Percentiles rank a stretch among this genome's conserved stretches.
phyloP scores from a whole-genome alignment of 2,329 filamentous ascomycete species.

The Didymella sp. region DNA sequence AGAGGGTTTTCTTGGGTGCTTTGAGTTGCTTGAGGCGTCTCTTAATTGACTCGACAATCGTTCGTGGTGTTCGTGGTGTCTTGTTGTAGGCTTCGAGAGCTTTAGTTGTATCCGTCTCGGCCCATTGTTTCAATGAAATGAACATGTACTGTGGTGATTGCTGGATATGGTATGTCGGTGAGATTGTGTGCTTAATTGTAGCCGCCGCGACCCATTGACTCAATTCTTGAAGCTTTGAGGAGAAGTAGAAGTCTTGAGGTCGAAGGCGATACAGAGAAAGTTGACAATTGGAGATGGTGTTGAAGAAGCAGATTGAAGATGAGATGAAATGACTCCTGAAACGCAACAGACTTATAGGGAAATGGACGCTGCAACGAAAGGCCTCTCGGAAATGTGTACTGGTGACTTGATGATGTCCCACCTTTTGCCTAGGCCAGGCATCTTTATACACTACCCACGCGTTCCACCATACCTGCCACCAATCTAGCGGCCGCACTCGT shows the following conservation, averaged over 20 bases:
- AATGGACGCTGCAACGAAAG: constrained; percentile 7
- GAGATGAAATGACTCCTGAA: constrained; percentile 1
- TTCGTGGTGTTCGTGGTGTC: constrained; percentile 1
- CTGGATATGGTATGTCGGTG: too few species aligned
- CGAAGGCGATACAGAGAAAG: too few species aligned
- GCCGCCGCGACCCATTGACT: constrained; percentile 42
- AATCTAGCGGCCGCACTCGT: constrained; percentile 15
- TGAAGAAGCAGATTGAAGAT: constrained; percentile 2
- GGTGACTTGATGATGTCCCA: constrained; percentile 15
- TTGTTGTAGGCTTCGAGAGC: constrained; percentile 14
- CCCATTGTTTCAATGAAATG: constrained; percentile 40
- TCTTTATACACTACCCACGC: constrained; percentile 18
- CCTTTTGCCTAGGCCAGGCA: constrained; percentile 20
- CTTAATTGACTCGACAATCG: constrained; percentile 21
- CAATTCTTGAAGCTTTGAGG: too few species aligned
- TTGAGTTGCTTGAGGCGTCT: constrained; percentile 21
- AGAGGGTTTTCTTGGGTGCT: constrained; percentile 15
- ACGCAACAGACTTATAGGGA: constrained; percentile 15
- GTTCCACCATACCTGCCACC: constrained; percentile 13
- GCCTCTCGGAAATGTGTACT: constrained; percentile 12
- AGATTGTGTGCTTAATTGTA: constrained; percentile 32
- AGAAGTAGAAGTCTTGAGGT: neutral
- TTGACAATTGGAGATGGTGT: too few species aligned
- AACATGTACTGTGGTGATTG: constrained; percentile 4
- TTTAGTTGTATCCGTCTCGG: constrained; percentile 53